Evolutionary conservation across 2,329 filamentous ascomycete species (phyloP).

Genomic region (Coleophoma eucalyptorum): DNA sequence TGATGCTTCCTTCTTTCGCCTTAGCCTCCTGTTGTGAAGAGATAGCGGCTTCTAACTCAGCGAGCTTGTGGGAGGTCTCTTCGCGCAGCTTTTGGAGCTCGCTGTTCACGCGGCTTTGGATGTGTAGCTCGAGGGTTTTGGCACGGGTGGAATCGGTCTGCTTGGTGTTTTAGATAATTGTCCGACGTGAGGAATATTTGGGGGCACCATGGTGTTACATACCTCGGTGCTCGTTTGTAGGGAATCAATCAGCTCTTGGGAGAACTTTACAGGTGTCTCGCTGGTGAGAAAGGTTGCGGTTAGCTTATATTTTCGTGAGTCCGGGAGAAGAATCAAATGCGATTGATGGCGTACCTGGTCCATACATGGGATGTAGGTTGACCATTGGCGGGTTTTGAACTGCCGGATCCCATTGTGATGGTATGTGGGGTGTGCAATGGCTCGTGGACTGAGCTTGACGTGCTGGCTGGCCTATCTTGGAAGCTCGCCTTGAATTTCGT

Average conservation of each 20-base stretch:
- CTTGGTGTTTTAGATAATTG: background rate
- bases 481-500: too few relatives aligned
- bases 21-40: conserved; percentile 27
- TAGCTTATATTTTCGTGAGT: background rate
- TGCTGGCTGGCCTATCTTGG: too few relatives aligned
- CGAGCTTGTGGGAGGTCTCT: conserved; percentile 65
- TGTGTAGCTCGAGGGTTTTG: conserved; percentile 78
- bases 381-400: conserved; percentile 21
- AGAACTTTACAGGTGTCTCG: conserved; percentile 65
- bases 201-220: conserved; percentile 26
- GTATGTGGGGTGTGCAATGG: conserved; percentile 1
- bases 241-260: conserved; percentile 76
- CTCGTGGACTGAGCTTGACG: background rate
- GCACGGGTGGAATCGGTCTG: conserved; percentile 87
- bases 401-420: conserved; percentile 24
- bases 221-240: conserved; percentile 86
- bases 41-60: conserved; percentile 62
- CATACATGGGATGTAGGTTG: conserved; percentile 23
- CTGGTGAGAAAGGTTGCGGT: conserved; percentile 29
- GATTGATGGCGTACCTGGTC: conserved; percentile 15
- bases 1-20: conserved; percentile 3
- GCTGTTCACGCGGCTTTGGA: conserved; percentile 80
- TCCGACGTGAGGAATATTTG: too few relatives aligned
- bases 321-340: background rate
- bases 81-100: conserved; percentile 80